Evolutionary conservation across 2,329 filamentous ascomycete genomes (phyloP).

Genomic region (Pseudogymnoascus sp.): DNA sequence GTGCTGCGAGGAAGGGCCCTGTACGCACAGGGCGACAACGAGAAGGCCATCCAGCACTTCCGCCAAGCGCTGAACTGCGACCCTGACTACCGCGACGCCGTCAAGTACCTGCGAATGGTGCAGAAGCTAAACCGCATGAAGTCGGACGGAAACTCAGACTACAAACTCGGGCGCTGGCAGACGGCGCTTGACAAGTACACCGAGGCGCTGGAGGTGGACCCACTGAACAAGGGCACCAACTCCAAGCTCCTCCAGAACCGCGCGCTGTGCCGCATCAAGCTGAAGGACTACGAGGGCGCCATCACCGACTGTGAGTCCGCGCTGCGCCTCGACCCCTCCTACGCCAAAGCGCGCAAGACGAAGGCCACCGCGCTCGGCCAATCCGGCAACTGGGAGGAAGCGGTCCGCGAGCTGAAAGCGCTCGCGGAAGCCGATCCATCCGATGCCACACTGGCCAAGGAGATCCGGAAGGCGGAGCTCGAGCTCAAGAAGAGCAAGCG

Average conservation of each 20-base stretch:
- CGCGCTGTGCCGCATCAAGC: constrained; percentile 71
- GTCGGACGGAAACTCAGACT: constrained; percentile 82
- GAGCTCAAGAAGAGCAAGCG: constrained; percentile 96
- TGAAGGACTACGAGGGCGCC: constrained; percentile 76
- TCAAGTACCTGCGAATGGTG: constrained; percentile 81
- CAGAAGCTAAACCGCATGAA: constrained; percentile 91
- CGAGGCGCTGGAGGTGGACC: constrained; percentile 75
- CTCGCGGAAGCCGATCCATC: constrained; percentile 75
- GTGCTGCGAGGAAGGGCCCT: constrained; percentile 80
- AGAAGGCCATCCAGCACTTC: constrained; percentile 89
- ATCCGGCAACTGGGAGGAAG: constrained; percentile 85
- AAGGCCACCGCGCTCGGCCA: constrained; percentile 84
- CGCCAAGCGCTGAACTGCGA: constrained; percentile 83
- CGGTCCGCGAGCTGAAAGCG: constrained; percentile 78
- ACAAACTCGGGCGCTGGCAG: constrained; percentile 76
- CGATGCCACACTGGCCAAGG: constrained; percentile 71
- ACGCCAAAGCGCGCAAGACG: constrained; percentile 86
- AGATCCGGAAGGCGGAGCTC: constrained; percentile 81
- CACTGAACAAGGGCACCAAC: constrained; percentile 82
- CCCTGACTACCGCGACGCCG: constrained; percentile 80
- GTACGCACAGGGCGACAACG: constrained; percentile 88
- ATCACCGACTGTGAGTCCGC: constrained; percentile 82
- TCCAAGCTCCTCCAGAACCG: constrained; percentile 92
- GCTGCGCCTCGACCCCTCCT: constrained; percentile 70
- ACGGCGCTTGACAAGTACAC: constrained; percentile 79